Evolutionary conservation across 345 rosid species (phyloP), one percentile per base, ranked within the genome.

Genomic region (Camelina neglecta): DNA sequence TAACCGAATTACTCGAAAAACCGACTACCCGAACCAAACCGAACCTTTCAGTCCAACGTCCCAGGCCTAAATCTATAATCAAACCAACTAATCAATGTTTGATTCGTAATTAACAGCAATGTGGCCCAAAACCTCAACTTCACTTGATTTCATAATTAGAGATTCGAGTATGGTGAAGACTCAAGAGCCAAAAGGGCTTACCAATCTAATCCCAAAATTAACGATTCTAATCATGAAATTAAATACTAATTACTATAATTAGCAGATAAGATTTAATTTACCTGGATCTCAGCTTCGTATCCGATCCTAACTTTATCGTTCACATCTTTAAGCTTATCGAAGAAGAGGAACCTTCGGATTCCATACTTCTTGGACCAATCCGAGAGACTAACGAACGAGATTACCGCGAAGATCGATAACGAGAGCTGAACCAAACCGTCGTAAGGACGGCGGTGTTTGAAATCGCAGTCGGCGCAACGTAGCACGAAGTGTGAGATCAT

Each of bases 311-410:
- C 92, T 31, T 80, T 74, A 1, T 85, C 88, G 45, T 75, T 86
- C 47, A 86, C 88, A 65, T 85, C 86, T 41, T 80, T 62, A 31
- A 91, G 75, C 80, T 89, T 93, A 76, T 93, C 91, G 60, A 91
- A 79, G 79, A 91, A 90, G 11, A 93, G 83, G 65, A 93, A 88
- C 71, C 67, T 85, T 53, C 81, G 71, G 15, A 87, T 54, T 1
- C 98, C 97, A 65, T 86, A 91, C 73, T 78, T 89, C 26, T 84
- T 84, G 2, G 83, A 75, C 98, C 98, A 93, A 44, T 48, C 51
- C 0, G 95, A 77, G 38, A 93, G 83, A 70, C 85, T 74, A 6
- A 86, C 2, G 65, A 90, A 90, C 1, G 98, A 89, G 75, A 90
- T 82, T 20, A 84, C 75, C 7, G 97, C 90, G 64, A 85, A 93